These are phyloP conservation scores for Ramaria rubella DNA, from an alignment of 768 basidiomycete genomes.

Conservation along the genomic window DNA sequence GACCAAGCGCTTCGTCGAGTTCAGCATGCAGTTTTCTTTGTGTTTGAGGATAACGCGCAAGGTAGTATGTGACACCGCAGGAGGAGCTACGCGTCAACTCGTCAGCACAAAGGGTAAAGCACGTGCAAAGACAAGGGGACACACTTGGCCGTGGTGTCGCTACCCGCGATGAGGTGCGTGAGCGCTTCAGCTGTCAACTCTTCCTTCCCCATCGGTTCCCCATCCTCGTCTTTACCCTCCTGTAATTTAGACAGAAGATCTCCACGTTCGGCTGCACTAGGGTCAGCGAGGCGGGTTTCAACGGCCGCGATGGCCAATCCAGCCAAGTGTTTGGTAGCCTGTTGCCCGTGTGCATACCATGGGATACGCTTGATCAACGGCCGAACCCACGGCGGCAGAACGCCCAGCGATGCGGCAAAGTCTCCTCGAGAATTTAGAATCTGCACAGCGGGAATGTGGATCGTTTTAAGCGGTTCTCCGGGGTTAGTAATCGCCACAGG, in stretches of 20 bases:
- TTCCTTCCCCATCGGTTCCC: conserved; percentile 66
- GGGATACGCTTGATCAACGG: conserved; percentile 59
- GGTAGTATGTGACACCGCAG: conserved; percentile 82
- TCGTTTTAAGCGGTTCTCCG: conserved; percentile 30
- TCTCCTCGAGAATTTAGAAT: conserved; percentile 88
- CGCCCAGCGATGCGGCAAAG: conserved; percentile 78
- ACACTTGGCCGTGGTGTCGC: conserved; percentile 90
- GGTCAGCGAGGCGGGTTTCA: conserved; percentile 61
- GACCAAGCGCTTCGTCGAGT: conserved; percentile 51
- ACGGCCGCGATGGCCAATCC: conserved; percentile 78
- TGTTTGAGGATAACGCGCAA: conserved; percentile 58
- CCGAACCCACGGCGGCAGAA: conserved; percentile 64
- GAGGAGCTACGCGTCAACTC: conserved; percentile 51
- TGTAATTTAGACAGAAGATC: conserved; percentile 82
- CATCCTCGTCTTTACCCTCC: conserved; percentile 66
- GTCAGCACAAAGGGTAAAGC: background rate
- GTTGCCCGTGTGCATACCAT: conserved; percentile 66
- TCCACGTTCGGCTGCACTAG: conserved; percentile 54
- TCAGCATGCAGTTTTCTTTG: conserved; percentile 73
- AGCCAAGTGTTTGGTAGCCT: conserved; percentile 65
- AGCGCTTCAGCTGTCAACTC: conserved; percentile 87
- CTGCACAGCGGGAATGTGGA: conserved; percentile 69
- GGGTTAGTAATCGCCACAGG: conserved; percentile 47
- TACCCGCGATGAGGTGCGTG: conserved; percentile 82
- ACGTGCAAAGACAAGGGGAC: conserved; percentile 20